Conservation (phyloP, 1,139 yeast species). For the Taiozyma onychis region DNA sequence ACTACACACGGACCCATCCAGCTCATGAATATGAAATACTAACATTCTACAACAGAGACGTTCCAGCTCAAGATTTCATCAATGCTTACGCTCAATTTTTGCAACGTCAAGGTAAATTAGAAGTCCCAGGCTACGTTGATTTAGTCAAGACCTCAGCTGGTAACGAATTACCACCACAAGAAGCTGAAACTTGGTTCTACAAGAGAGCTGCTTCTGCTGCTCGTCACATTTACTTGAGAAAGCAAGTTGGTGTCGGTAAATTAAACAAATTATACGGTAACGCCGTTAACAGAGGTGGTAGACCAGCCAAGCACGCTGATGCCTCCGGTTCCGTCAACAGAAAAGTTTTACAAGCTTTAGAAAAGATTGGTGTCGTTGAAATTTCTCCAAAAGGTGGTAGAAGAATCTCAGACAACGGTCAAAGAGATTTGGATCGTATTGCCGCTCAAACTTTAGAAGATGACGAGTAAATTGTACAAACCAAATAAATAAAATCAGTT, state of each 20-base stretch:
- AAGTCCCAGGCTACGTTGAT: constrained; percentile 99
- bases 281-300: constrained; percentile 98
- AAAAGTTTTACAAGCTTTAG: constrained; percentile 95
- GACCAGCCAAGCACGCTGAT: constrained; percentile 98
- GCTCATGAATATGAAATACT: constrained; percentile 12
- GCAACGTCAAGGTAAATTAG: constrained; percentile 99
- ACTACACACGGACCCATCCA: not conserved
- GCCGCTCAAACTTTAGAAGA: constrained; percentile 98
- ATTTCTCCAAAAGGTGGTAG: constrained; percentile 98
- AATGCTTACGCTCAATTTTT: constrained; percentile 99
- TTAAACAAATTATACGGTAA: constrained; percentile 99
- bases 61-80: constrained; percentile 99
- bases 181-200: constrained; percentile 99
- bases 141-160: constrained; percentile 98
- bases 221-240: constrained; percentile 99
- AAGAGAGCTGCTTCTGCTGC: constrained; percentile 99
- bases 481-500: constrained; percentile 1
- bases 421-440: constrained; percentile 99
- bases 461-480: constrained; percentile 44
- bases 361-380: constrained; percentile 97
- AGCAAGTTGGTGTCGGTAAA: constrained; percentile 99
- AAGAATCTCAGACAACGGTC: constrained; percentile 99
- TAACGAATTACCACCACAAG: constrained; percentile 99
- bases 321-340: constrained; percentile 99
- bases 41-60: constrained; percentile 64